A percentile compares a stretch with the other conserved stretches of the same genome.
Evolutionary conservation across 2,329 filamentous ascomycete genomes (phyloP).

Genomic region (Eutypa lata): DNA sequence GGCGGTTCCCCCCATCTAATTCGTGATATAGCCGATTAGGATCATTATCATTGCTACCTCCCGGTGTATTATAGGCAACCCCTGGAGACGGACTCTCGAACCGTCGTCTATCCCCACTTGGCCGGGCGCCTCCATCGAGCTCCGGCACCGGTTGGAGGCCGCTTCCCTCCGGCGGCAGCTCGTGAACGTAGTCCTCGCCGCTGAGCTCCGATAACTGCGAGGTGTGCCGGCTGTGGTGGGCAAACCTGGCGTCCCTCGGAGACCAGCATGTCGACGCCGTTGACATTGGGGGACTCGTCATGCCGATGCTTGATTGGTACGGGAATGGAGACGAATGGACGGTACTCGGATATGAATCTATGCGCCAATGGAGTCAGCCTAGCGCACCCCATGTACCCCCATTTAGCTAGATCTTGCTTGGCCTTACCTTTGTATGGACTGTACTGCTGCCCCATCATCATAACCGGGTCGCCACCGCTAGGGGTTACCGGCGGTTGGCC

Average conservation of each 20-base stretch:
- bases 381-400: too few species aligned
- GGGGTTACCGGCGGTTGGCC: background rate
- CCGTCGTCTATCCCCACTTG: too few species aligned
- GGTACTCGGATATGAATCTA: background rate
- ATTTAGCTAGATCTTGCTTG: too few species aligned
- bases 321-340: background rate
- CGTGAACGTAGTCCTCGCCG: background rate
- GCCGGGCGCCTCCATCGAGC: background rate
- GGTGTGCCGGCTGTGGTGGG: background rate
- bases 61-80: background rate
- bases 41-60: background rate
- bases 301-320: background rate
- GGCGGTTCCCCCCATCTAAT: background rate
- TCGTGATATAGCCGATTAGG: background rate
- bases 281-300: background rate
- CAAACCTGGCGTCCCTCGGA: background rate
- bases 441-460: background rate
- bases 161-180: background rate
- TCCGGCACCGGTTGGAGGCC: background rate
- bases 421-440: slow-evolving; percentile 2
- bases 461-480: background rate
- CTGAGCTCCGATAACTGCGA: slow-evolving; percentile 4
- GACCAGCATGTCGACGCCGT: background rate
- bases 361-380: too few species aligned
- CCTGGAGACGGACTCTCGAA: too few species aligned